Percentiles rank a stretch among this genome's conserved stretches.
These are phyloP conservation scores for Tolypocladium sp. DNA, from an alignment of 2,329 filamentous ascomycete genomes.

Conservation along the genomic window DNA sequence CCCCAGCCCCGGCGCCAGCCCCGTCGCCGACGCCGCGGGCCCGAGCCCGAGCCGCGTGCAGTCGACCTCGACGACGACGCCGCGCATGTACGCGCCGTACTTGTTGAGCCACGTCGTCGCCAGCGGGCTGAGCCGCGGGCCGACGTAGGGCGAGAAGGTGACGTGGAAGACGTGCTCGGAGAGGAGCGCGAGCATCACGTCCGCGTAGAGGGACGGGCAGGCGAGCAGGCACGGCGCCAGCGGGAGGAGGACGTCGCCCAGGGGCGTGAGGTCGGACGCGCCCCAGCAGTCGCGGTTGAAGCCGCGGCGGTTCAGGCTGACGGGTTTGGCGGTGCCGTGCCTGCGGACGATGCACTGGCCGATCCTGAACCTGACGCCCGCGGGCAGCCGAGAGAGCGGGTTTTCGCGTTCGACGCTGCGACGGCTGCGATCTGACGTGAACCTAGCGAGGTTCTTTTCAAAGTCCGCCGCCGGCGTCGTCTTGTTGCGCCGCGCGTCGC, in stretches of 20 bases:
- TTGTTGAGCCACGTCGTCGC: conserved; percentile 23
- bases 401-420: neutral
- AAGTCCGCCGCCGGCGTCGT: conserved; percentile 6
- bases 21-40: conserved; percentile 10
- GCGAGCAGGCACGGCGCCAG: conserved; percentile 17
- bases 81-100: conserved; percentile 25
- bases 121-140: conserved; percentile 19
- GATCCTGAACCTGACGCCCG: conserved; percentile 15
- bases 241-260: conserved; percentile 13
- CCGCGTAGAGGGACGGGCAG: conserved; percentile 25
- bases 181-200: conserved; percentile 26
- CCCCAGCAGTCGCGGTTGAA: conserved; percentile 24
- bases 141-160: conserved; percentile 27
- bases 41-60: conserved; percentile 27
- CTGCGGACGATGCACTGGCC: conserved; percentile 13
- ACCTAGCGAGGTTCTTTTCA: conserved; percentile 9
- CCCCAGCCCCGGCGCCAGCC: conserved; percentile 13
- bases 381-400: conserved; percentile 15
- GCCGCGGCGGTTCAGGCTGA: conserved; percentile 17
- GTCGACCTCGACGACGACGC: conserved; percentile 30
- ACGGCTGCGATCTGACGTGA: conserved; percentile 10
- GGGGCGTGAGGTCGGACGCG: conserved; percentile 19
- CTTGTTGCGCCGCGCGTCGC: neutral
- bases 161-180: conserved; percentile 26
- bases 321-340: conserved; percentile 9